Conservation (phyloP, 805 yeast genomes). For the Kuraishia borneana region DNA sequence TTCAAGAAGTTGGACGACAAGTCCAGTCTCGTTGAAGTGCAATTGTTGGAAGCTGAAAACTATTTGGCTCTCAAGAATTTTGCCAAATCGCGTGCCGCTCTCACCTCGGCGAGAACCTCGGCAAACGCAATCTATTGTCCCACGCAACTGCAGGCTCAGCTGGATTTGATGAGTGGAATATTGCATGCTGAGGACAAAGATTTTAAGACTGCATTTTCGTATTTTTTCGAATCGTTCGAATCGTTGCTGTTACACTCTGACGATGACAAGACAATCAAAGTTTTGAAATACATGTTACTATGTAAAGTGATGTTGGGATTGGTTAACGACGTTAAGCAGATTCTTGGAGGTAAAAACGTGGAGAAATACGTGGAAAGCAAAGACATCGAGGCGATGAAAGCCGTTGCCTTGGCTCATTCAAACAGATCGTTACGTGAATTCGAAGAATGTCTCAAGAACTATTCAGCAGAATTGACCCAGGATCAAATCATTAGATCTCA, state of each 20-base stretch:
- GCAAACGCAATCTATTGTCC: conserved; percentile 97
- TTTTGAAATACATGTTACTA: conserved; percentile 83
- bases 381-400: conserved; percentile 92
- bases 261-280: conserved; percentile 52
- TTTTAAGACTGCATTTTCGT: conserved; percentile 90
- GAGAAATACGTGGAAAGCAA: conserved; percentile 37
- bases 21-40: conserved; percentile 90
- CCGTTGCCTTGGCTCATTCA: conserved; percentile 81
- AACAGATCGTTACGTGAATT: conserved; percentile 87
- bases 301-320: conserved; percentile 88
- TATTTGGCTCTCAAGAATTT: conserved; percentile 86
- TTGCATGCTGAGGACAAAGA: conserved; percentile 95
- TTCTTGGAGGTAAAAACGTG: conserved; percentile 59
- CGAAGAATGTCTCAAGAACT: conserved; percentile 68
- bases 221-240: conserved; percentile 91
- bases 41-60: conserved; percentile 79
- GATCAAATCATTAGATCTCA: conserved; percentile 88
- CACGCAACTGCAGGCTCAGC: conserved; percentile 84
- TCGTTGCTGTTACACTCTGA: conserved; percentile 50
- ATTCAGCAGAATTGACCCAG: conserved; percentile 63
- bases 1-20: conserved; percentile 93
- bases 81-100: conserved; percentile 83
- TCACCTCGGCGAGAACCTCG: conserved; percentile 91
- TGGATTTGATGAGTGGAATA: conserved; percentile 91
- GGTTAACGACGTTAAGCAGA: conserved; percentile 73